Conservation (phyloP, 2,329 filamentous ascomycete genomes). For the Scedosporium dehoogii region DNA sequence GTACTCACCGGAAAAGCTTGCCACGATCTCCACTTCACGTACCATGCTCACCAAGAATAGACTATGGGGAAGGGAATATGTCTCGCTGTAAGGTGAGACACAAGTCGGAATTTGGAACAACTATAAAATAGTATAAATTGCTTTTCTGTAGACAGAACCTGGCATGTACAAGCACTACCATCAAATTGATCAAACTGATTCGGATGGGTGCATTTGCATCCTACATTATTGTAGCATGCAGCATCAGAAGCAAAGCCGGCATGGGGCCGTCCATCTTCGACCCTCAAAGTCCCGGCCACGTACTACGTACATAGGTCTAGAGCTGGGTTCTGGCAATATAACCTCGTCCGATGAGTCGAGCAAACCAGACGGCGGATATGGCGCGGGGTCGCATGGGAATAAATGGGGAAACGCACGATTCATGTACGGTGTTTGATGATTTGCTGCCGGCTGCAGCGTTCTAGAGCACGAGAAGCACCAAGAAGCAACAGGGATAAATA, state of each 20-base stretch:
- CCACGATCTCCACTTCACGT: background rate
- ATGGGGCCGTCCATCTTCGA: background rate
- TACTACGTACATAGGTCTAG: background rate
- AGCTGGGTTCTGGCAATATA: background rate
- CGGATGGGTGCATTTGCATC: background rate
- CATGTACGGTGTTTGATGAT: background rate
- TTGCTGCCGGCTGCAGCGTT: background rate
- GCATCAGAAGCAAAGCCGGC: background rate
- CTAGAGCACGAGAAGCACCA: background rate
- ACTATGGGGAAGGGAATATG: background rate
- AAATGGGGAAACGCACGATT: conserved; percentile 1
- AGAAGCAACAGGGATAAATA: too few species aligned
- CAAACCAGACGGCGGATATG: background rate
- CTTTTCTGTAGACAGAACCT: background rate
- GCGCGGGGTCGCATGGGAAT: background rate
- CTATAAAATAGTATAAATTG: background rate
- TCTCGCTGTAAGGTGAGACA: background rate
- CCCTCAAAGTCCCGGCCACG: background rate
- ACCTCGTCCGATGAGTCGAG: background rate
- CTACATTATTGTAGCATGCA: too few species aligned
- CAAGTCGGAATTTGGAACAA: background rate
- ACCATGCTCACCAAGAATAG: background rate
- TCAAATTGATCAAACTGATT: background rate
- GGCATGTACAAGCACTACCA: background rate
- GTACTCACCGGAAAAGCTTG: background rate